Percentiles rank a stretch among this genome's conserved stretches.
These are phyloP conservation scores for Pseudogymnoascus sp. DNA, from an alignment of 2,329 filamentous ascomycete species.

Conservation along the genomic window DNA sequence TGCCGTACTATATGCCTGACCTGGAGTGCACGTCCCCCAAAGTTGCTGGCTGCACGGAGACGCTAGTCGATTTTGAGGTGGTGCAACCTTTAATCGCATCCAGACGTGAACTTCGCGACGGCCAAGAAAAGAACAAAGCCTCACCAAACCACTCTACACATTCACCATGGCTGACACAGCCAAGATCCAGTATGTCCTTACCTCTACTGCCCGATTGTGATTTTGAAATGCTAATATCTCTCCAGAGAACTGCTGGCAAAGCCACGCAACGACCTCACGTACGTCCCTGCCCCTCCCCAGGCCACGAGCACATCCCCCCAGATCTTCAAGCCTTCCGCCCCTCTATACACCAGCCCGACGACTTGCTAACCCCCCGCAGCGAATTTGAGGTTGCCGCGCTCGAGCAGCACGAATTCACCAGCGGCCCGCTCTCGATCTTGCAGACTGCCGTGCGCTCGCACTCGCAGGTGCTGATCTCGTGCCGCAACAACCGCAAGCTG, in stretches of 20 bases:
- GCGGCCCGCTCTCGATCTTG: conserved; percentile 81
- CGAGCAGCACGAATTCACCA: conserved; percentile 72
- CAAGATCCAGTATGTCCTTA: conserved; percentile 57
- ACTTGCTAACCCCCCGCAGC: conserved; percentile 38
- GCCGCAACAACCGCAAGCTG: conserved; percentile 96
- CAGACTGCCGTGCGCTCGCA: conserved; percentile 94
- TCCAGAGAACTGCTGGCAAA: conserved; percentile 79
- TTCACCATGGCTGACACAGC: conserved; percentile 51
- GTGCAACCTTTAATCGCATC: conserved; percentile 13
- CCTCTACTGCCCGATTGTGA: neutral
- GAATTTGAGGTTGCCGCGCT: conserved; percentile 83
- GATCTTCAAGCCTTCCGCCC: conserved; percentile 18
- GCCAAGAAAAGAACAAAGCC: conserved; percentile 17
- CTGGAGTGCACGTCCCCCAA: conserved; percentile 3
- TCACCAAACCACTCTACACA: conserved; percentile 19
- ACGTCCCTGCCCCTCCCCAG: conserved; percentile 35
- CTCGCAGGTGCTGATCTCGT: conserved; percentile 92
- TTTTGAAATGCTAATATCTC: conserved; percentile 17
- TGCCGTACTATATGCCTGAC: neutral
- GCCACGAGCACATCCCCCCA: neutral
- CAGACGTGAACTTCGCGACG: conserved; percentile 21
- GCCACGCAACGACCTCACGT: conserved; percentile 87
- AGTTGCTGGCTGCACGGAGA: neutral
- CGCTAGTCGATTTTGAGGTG: conserved; percentile 20
- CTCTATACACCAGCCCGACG: neutral